Percentiles rank a stretch among this genome's conserved stretches.
Evolutionary conservation across 1,284 basidiomycete genomes (phyloP).

Genomic region (Sporisorium scitamineum): DNA sequence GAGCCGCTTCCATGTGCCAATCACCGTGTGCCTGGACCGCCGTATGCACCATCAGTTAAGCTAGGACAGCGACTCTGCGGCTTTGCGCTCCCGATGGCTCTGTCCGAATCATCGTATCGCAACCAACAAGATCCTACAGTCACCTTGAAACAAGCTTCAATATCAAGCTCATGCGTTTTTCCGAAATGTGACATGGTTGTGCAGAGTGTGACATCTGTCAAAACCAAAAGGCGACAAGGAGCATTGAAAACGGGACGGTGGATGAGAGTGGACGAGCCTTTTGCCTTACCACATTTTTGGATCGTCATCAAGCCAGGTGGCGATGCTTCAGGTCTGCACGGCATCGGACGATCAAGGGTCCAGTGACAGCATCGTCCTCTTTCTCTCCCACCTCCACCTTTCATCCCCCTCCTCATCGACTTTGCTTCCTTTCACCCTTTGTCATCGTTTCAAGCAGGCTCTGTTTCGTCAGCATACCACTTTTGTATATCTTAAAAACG

Average conservation of each 20-base stretch:
- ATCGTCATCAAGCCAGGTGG: too few relatives aligned
- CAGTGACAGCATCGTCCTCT: constrained; percentile 12
- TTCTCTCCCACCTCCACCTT: constrained; percentile 5
- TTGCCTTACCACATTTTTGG: constrained; percentile 13
- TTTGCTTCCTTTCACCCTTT: too few relatives aligned
- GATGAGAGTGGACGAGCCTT: neutral
- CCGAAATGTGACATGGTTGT: too few relatives aligned
- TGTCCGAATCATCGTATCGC: too few relatives aligned
- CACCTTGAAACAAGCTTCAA: too few relatives aligned
- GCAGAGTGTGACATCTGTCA: too few relatives aligned
- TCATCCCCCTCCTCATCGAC: neutral
- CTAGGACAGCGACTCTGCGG: neutral
- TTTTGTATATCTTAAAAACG: neutral
- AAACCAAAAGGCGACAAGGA: too few relatives aligned
- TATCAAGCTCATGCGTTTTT: too few relatives aligned
- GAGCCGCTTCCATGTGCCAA: neutral
- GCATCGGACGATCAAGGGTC: constrained; percentile 31
- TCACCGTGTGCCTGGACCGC: too few relatives aligned
- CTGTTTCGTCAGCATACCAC: neutral
- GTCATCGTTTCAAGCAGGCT: neutral
- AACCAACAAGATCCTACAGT: too few relatives aligned
- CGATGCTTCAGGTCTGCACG: constrained; percentile 17
- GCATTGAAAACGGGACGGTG: too few relatives aligned
- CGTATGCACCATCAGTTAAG: constrained; percentile 31
- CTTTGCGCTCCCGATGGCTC: too few relatives aligned